Evolutionary conservation across 75 land plant species (phyloP).

Genomic region (Pinus tabuliformis): DNA sequence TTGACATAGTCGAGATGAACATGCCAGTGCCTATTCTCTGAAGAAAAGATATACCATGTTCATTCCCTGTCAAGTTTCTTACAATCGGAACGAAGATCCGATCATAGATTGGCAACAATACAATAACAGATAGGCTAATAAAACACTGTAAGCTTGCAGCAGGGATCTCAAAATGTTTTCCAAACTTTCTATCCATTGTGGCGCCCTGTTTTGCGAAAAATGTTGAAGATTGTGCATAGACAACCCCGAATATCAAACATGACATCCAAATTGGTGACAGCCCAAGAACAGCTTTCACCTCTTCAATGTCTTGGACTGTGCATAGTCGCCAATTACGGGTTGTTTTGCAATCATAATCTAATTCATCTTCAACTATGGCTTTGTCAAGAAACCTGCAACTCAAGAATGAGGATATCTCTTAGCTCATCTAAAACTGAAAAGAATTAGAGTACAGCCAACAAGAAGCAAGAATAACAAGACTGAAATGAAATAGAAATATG

Average conservation of each 20-base stretch:
- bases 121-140: constrained; percentile 57
- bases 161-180: constrained; percentile 60
- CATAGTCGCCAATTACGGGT: constrained; percentile 12
- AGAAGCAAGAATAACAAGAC: too few species aligned
- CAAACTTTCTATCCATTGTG: constrained; percentile 62
- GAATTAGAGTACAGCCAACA: too few species aligned
- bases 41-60: constrained; percentile 62
- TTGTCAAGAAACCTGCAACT: constrained; percentile 35
- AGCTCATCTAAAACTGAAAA: too few species aligned
- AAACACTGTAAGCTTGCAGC: constrained; percentile 77
- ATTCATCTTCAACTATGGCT: constrained; percentile 26
- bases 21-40: constrained; percentile 87
- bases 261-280: constrained; percentile 78
- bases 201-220: constrained; percentile 85
- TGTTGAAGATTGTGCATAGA: constrained; percentile 76
- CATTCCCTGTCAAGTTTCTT: constrained; percentile 32
- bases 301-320: constrained; percentile 26
- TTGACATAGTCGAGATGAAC: constrained; percentile 64
- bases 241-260: constrained; percentile 68
- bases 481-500: too few species aligned
- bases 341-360: background rate
- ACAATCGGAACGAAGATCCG: constrained; percentile 48
- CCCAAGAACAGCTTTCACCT: constrained; percentile 39
- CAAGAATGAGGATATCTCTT: background rate
- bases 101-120: constrained; percentile 82